Base-by-base conservation (phyloP, 2,329 filamentous ascomycete genomes). In the Cordyceps fumosorosea region DNA sequence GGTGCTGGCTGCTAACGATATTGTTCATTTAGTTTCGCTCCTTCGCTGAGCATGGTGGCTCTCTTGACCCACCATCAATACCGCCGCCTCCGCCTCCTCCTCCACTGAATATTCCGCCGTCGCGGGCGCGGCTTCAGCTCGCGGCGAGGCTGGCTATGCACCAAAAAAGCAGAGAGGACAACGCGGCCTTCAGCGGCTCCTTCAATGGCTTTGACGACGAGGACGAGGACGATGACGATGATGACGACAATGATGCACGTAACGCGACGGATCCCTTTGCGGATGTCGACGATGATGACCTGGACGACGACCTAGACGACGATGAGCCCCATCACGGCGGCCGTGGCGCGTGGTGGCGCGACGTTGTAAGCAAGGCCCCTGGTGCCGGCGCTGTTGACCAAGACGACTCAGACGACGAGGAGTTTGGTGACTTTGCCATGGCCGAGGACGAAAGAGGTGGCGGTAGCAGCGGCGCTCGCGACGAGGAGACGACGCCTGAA, bases 111-210 rank as follows among this genome's bases (percentile, higher is more conserved):
- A 87, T 93, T 42, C 88, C 90, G 0, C 93, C 93, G 2, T 96
- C 91, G 8, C 86, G 93, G 58, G 93, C 93, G 8, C 86, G 93
- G 56, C 82, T 91, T 61, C 91, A 96, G 74, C 84, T 98, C n/a
- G 93, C 92, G n/a, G 90, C 90, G 14, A 86, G 93, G 14, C 81
- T 98, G 69, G 85, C 90, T 2, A 84, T 89, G 75, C 89, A 91
- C 66, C 85, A 87, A 67, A 88, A 90, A 73, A 84, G 85, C 66
- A 79, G 75, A 52, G 76, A 78, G 24, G 75, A 78, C 26, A 76
- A 78, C 20, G 76, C 81, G 6, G 78, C 80, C 12, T 72, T 73
- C 14, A 73, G 72, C 3, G 73, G 72, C 3, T 72, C 76, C 8
- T 78, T 79, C 26, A 75, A 75, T 26, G 75, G 74, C 2, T 75